phyloP scores from a whole-genome alignment of 805 yeast genomes.

The Jamesozyma gamospora region DNA sequence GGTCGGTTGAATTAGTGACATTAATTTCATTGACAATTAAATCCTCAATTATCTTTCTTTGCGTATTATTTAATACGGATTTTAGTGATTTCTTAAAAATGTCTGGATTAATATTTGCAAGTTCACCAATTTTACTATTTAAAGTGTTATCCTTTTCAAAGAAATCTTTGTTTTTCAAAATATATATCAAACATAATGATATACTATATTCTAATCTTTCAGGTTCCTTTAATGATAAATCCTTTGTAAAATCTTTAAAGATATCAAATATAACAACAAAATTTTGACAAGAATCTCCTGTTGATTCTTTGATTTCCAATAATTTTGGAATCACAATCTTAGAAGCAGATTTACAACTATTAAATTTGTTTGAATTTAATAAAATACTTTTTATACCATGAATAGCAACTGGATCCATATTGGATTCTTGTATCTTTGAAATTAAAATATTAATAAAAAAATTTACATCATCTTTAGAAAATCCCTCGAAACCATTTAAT shows the following conservation, averaged over 20 bases:
- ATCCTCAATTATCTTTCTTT: neutral
- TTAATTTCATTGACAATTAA: neutral
- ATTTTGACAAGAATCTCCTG: neutral
- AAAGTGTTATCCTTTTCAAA: neutral
- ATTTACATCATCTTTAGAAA: slow-evolving; percentile 32
- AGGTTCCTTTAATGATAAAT: neutral
- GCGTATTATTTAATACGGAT: neutral
- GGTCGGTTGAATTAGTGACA: neutral
- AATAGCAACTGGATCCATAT: slow-evolving; percentile 35
- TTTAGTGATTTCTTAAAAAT: neutral
- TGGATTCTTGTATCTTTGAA: slow-evolving; percentile 29
- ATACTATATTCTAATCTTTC: neutral
- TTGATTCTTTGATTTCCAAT: neutral
- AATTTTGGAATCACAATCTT: neutral
- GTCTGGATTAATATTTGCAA: neutral
- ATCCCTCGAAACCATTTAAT: slow-evolving; percentile 25
- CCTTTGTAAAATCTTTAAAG: neutral
- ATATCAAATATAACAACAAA: neutral
- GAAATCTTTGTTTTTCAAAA: neutral
- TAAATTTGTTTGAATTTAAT: neutral
- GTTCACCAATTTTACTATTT: neutral
- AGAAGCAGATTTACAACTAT: neutral
- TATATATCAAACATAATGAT: neutral
- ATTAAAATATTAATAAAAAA: slow-evolving; percentile 29
- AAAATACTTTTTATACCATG: slow-evolving; percentile 35